These are phyloP conservation scores for Aspergillus sparsus DNA, from an alignment of 495 filamentous ascomycete species.

Conservation along the genomic window DNA sequence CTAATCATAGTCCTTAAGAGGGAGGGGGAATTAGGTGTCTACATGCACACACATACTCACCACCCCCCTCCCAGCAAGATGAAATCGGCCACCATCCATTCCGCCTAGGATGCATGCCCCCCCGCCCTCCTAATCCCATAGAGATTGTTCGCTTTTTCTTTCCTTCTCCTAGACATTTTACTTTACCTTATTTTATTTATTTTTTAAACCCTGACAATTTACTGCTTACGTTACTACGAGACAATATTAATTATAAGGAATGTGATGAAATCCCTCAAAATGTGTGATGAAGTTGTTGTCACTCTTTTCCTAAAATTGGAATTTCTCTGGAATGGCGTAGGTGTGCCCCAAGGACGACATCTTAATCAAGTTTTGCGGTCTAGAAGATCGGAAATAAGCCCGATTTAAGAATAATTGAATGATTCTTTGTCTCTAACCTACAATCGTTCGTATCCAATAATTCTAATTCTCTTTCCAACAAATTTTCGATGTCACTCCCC, in stretches of 20 bases:
- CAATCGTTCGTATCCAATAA: too few species aligned
- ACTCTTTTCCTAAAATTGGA: not conserved
- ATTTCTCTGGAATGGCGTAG: not conserved
- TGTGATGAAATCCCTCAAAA: not conserved
- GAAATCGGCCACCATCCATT: conserved; percentile 1
- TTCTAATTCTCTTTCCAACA: too few species aligned
- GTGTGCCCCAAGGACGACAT: not conserved
- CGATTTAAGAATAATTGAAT: too few species aligned
- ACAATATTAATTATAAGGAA: not conserved
- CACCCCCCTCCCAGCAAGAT: not conserved
- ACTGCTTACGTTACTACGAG: not conserved
- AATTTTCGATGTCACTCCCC: too few species aligned
- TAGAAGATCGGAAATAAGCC: too few species aligned
- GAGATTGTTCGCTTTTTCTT: too few species aligned
- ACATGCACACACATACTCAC: conserved; percentile 7
- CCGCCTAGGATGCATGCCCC: not conserved
- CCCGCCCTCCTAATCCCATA: too few species aligned
- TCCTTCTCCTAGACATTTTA: not conserved
- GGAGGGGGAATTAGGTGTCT: not conserved
- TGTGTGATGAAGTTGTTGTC: not conserved
- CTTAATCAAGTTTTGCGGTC: not conserved
- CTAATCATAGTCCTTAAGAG: conserved; percentile 15
- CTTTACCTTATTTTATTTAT: not conserved
- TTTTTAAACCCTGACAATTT: not conserved
- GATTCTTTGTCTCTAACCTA: too few species aligned